These are phyloP conservation scores for Adansonia grandidieri DNA, from an alignment of 441 rosid genomes.

Conservation along the genomic window DNA sequence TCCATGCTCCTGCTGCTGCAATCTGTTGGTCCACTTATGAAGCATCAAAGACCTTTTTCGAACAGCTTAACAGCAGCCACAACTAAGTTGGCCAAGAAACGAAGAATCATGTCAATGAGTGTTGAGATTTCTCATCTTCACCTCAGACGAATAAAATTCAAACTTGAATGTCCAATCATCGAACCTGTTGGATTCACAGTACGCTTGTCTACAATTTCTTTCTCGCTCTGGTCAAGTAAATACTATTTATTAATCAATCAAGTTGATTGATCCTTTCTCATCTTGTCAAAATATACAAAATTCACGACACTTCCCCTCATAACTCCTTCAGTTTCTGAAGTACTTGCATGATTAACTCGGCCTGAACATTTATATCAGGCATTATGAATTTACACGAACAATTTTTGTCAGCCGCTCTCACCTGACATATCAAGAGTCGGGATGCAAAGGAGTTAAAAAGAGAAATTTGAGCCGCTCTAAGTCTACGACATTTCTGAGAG, in stretches of 20 bases:
- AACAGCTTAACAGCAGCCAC: slow-evolving; percentile 31
- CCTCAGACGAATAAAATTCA: not conserved
- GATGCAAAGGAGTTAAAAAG: not conserved
- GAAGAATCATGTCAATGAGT: not conserved
- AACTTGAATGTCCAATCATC: not conserved
- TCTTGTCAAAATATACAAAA: not conserved
- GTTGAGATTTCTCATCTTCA: not conserved
- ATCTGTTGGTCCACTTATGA: slow-evolving; percentile 53
- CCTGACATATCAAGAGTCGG: not conserved
- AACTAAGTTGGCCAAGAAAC: not conserved
- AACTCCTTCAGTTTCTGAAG: not conserved
- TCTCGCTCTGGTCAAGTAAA: not conserved
- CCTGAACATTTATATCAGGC: not conserved
- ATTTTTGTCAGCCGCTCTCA: not conserved
- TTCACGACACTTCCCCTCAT: not conserved
- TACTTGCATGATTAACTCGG: not conserved
- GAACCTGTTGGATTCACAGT: not conserved
- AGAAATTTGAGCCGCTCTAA: not conserved
- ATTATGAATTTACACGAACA: not conserved
- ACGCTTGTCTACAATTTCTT: not conserved
- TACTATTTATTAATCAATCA: not conserved
- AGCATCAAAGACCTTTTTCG: slow-evolving; percentile 46
- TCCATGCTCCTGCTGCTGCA: slow-evolving; percentile 53
- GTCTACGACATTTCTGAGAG: not conserved
- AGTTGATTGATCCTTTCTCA: not conserved